Base-by-base conservation (phyloP, 805 yeast species). In the Metschnikowia peoriensis region DNA sequence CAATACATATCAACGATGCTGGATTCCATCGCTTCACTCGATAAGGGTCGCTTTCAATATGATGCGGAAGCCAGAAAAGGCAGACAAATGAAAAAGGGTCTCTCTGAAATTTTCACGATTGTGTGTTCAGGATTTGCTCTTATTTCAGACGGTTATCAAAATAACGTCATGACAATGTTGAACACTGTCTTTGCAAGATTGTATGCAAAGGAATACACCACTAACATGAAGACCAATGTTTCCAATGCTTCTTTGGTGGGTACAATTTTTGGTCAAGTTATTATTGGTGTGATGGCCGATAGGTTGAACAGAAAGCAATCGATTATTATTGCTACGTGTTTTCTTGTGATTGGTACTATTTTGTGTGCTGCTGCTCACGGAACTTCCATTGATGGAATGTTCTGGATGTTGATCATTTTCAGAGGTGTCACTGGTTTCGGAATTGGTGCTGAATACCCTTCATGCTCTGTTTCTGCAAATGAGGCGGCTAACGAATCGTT, bases 381-480 rank as follows among this genome's bases (percentile, higher is more conserved):
- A 38, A 61, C 55, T 1, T 58, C 82, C 15, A 63, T 62, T 35
- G 73, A 84, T 2, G 90, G 90, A 10, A 80, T 86, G 85, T 82
- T 86, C 62, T 85, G 88, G 90, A 85, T 83, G 89, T 71, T 87
- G 61, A 80, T 83, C 44, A 82, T 87, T n/a, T 73, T 81, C 55
- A 77, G 93, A 66, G 93, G 93, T 60, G 76, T 85, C 9, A 82
- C 86, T 45, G 96, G 94, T 43, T 81, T 86, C 57, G 94, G 94
- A 56, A 80, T 86, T 51, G 91, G 91, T 56, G 89, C 89, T 37
- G 91, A 86, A 64, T 86, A 86, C 62, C 86, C 88, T 10, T 84
- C 88, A 1, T 81, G 85, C 17, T 81, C 89, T 0, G 81, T 85
- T 2, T 74, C 86, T 16, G 87, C 89, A 2, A 80, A 83, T 43